Evolutionary conservation across 2,329 filamentous ascomycete species (phyloP), one percentile per base, ranked within the genome.

Genomic region (Colletotrichum coccodes): DNA sequence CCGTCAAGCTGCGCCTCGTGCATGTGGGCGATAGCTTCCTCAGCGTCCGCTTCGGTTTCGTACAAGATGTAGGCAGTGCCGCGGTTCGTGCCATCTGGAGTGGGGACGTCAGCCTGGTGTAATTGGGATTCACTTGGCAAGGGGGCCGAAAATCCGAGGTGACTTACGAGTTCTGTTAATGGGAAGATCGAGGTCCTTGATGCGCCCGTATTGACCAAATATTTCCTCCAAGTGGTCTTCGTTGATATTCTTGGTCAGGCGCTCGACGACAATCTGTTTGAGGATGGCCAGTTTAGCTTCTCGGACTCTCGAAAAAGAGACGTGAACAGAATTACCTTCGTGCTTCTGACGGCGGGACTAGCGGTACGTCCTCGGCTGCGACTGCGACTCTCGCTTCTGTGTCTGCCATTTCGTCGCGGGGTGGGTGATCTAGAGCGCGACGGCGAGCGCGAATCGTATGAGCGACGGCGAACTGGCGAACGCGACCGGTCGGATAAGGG

Each of bases 1-100:
- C 94, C 94, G 79, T 98, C 95, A 32, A 97, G 83, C 76, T 97
- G 93, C n/a, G 93, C 94, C 82, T 99, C 96, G 80, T 99, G 96
- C 96, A 99, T 98, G 78, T 97, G 93, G 21, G 95, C 90, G 74
- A 98, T 97, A 32, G 96, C 96, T 16, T 90, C 86, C 80, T 98
- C 94, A 28, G 96, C 95, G 71, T 95, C 92, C 57, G 88, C 85
- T 72, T 94, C 89, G 72, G 92, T 86, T 61, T 90, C 85, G 80
- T 92, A 99, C 47, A 97, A 86, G 71, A 98, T 94, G 79, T 98
- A 98, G 36, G 95, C 96, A 32, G 94, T 97, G 53, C 96, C 95
- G 65, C 95, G 91, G 76, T 98, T 98, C 61, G 91, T 94, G 79
- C 93, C 92, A 84, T 93, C 94, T 96, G 75, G 64, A 49, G 21